Evolutionary conservation across 2,329 filamentous ascomycete genomes (phyloP).

Genomic region (Colletotrichum limetticola): DNA sequence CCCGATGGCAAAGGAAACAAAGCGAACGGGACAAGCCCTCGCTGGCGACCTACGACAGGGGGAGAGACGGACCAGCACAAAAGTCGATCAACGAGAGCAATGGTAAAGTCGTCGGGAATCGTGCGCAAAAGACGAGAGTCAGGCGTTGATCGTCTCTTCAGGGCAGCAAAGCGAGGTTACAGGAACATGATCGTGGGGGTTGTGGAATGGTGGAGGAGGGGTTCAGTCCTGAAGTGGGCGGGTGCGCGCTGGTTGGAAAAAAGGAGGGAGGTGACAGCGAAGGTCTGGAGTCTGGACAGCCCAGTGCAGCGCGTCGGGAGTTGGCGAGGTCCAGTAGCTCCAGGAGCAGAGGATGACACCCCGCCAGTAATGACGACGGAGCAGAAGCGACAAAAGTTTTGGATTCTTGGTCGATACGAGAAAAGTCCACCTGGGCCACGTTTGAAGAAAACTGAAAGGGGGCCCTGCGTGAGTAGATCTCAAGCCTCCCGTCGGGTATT

Average conservation of each 20-base stretch:
- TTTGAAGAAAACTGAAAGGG: constrained; percentile 15
- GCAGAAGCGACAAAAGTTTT: background rate
- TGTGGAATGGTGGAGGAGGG: constrained; percentile 27
- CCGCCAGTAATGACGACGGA: constrained; percentile 24
- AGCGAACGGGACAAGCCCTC: constrained; percentile 31
- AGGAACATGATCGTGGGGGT: constrained; percentile 32
- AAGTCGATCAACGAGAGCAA: background rate
- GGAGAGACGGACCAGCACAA: background rate
- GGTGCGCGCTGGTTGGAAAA: constrained; percentile 19
- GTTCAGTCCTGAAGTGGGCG: constrained; percentile 23
- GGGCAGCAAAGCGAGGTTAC: constrained; percentile 34
- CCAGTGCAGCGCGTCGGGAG: background rate
- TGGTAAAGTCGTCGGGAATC: background rate
- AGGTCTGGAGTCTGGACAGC: background rate
- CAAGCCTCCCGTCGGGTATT: constrained; percentile 7
- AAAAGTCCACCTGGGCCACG: constrained; percentile 21
- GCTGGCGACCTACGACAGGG: background rate
- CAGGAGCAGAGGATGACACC: background rate
- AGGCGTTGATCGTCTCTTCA: constrained; percentile 25
- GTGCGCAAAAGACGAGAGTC: constrained; percentile 14
- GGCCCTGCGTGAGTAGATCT: constrained; percentile 2
- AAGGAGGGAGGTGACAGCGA: constrained; percentile 30
- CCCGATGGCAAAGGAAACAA: constrained; percentile 1
- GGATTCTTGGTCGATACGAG: constrained; percentile 5
- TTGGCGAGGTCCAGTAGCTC: constrained; percentile 3